Percentiles rank a stretch among this genome's conserved stretches.
These are phyloP conservation scores for Phytophthora capsici DNA, from an alignment of 352 stramenopile species.

Conservation along the genomic window DNA sequence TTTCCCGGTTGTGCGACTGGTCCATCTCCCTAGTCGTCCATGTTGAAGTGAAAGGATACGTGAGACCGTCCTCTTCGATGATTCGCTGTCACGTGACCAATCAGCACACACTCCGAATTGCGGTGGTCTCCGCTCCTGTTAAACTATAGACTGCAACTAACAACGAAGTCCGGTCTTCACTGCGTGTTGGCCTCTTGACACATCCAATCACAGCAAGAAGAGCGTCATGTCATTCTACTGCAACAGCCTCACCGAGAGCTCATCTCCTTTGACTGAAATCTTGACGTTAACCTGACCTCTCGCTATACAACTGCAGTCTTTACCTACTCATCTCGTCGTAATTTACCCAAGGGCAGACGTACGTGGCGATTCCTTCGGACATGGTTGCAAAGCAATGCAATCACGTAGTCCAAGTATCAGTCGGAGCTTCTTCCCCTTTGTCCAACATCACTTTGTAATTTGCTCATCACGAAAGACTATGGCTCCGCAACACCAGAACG, in stretches of 20 bases:
- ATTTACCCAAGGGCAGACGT: background rate
- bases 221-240: background rate
- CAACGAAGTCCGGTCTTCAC: background rate
- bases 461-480: conserved; percentile 20
- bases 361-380: conserved; percentile 3
- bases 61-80: conserved; percentile 4
- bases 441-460: conserved; percentile 21
- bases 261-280: background rate
- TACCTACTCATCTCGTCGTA: background rate
- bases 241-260: background rate
- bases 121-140: conserved; percentile 1
- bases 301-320: too few species aligned
- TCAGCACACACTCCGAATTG: background rate
- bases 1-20: background rate
- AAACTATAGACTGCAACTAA: background rate
- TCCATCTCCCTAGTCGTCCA: conserved; percentile 9
- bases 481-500: conserved; percentile 33
- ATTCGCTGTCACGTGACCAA: conserved; percentile 24
- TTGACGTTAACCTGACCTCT: background rate
- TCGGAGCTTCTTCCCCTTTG: too few species aligned
- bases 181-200: background rate
- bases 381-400: conserved; percentile 12
- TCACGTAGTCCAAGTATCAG: background rate
- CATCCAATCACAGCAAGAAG: background rate
- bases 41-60: conserved; percentile 23